phyloP scores from a whole-genome alignment of 768 basidiomycete species.

The Guyanaporus albipodus region DNA sequence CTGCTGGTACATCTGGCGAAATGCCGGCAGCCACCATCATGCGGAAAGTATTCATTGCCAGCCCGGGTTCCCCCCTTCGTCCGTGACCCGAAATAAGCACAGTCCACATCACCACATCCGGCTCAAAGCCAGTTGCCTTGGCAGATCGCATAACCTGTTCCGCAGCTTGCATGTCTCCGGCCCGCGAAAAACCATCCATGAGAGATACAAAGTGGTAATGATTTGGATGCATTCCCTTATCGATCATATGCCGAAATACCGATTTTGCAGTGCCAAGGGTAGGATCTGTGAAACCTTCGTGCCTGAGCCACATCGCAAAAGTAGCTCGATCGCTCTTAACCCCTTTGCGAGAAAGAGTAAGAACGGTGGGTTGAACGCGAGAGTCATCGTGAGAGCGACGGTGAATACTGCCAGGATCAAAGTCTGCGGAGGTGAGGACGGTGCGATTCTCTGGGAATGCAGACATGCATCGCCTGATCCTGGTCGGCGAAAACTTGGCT shows the following conservation, averaged over 20 bases:
- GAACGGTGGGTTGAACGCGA: constrained; percentile 39
- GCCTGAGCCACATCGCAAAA: constrained; percentile 58
- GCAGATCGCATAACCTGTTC: constrained; percentile 52
- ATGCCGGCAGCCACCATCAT: constrained; percentile 60
- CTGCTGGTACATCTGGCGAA: constrained; percentile 63
- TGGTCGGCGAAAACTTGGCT: constrained; percentile 35
- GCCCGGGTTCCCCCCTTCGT: constrained; percentile 49
- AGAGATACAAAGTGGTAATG: constrained; percentile 70
- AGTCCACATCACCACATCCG: constrained; percentile 70
- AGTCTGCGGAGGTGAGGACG: constrained; percentile 27
- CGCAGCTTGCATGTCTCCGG: constrained; percentile 59
- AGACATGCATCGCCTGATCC: constrained; percentile 21
- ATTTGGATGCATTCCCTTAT: constrained; percentile 67
- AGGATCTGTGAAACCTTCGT: constrained; percentile 51
- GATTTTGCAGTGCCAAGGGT: constrained; percentile 50
- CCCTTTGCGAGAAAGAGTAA: constrained; percentile 44
- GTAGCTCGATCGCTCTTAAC: constrained; percentile 55
- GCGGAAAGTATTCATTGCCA: constrained; percentile 53
- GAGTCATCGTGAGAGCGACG: constrained; percentile 28
- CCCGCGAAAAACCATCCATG: constrained; percentile 65
- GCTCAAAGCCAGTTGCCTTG: constrained; percentile 44
- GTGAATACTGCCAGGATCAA: constrained; percentile 50
- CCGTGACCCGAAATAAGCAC: constrained; percentile 72
- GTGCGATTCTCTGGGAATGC: constrained; percentile 4
- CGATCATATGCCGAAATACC: constrained; percentile 56